Percentiles rank a stretch among this genome's conserved stretches.
These are phyloP conservation scores for Colletotrichum sp. DNA, from an alignment of 2,329 filamentous ascomycete species.

Conservation along the genomic window DNA sequence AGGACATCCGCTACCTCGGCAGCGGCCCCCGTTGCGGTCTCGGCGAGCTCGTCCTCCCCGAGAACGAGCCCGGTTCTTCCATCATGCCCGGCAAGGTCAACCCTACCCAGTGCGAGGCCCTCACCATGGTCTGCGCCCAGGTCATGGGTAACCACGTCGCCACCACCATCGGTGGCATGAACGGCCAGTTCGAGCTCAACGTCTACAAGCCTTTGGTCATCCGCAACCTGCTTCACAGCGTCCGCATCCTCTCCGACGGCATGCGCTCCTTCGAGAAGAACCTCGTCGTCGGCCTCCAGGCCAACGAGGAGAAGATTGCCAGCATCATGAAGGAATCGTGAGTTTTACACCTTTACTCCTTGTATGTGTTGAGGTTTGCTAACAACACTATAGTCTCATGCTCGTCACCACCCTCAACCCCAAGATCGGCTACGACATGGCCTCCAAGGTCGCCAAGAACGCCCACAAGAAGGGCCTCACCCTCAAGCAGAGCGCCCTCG, in stretches of 20 bases:
- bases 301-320: conserved; percentile 91
- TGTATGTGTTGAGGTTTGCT: conserved; percentile 6
- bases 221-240: conserved; percentile 91
- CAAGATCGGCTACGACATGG: conserved; percentile 97
- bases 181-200: conserved; percentile 98
- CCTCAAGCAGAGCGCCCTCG: conserved; percentile 91
- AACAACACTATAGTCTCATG: conserved; percentile 75
- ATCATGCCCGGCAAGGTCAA: conserved; percentile 99
- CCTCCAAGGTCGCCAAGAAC: conserved; percentile 96
- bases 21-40: conserved; percentile 95
- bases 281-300: conserved; percentile 84
- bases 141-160: conserved; percentile 98
- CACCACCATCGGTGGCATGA: conserved; percentile 92
- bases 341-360: conserved; percentile 36
- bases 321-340: conserved; percentile 94
- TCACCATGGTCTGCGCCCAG: conserved; percentile 97
- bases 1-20: conserved; percentile 96
- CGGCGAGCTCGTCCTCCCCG: conserved; percentile 89
- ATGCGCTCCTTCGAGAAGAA: conserved; percentile 97
- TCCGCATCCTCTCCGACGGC: conserved; percentile 84
- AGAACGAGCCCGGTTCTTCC: conserved; percentile 96
- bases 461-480: conserved; percentile 98
- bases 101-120: conserved; percentile 95
- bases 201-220: conserved; percentile 99
- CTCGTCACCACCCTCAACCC: conserved; percentile 97